Evolutionary conservation across 495 filamentous ascomycete genomes (phyloP).

Genomic region (Lineolata rhizophorae): DNA sequence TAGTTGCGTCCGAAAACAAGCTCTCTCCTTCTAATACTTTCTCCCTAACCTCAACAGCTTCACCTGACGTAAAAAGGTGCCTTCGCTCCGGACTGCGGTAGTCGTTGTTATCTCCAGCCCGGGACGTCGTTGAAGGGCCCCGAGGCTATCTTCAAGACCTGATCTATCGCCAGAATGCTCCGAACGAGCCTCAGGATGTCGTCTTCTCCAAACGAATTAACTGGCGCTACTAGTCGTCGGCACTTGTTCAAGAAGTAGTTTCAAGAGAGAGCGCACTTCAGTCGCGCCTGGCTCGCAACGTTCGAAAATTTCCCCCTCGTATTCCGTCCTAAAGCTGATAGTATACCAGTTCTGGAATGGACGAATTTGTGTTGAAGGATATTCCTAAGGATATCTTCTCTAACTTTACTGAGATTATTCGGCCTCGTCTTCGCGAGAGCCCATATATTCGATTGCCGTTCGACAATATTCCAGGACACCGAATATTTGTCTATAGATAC

Average conservation of each 20-base stretch:
- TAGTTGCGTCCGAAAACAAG: too few species aligned
- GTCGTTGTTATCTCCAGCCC: too few species aligned
- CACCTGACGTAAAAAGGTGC: too few species aligned
- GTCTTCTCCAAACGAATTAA: conserved; percentile 6
- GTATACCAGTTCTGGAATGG: conserved; percentile 10
- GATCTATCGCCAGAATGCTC: neutral
- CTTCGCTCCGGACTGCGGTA: too few species aligned
- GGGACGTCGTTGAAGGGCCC: too few species aligned
- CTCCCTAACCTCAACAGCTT: too few species aligned
- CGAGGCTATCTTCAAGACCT: too few species aligned
- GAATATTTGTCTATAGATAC: conserved; percentile 6
- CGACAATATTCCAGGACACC: conserved; percentile 6
- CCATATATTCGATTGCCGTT: conserved; percentile 6
- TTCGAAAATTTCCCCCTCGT: conserved; percentile 4
- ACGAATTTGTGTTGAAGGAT: conserved; percentile 16
- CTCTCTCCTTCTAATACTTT: too few species aligned
- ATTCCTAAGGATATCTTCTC: conserved; percentile 12
- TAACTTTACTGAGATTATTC: conserved; percentile 6
- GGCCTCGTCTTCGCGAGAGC: conserved; percentile 3
- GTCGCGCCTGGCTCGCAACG: conserved; percentile 15
- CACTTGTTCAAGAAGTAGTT: conserved; percentile 11
- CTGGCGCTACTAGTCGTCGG: conserved; percentile 9
- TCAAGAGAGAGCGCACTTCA: conserved; percentile 11
- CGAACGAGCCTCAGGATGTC: conserved; percentile 4
- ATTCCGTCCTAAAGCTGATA: neutral